Base-by-base conservation (phyloP, 2,329 filamentous ascomycete species). In the Aspergillus novoparasiticus region DNA sequence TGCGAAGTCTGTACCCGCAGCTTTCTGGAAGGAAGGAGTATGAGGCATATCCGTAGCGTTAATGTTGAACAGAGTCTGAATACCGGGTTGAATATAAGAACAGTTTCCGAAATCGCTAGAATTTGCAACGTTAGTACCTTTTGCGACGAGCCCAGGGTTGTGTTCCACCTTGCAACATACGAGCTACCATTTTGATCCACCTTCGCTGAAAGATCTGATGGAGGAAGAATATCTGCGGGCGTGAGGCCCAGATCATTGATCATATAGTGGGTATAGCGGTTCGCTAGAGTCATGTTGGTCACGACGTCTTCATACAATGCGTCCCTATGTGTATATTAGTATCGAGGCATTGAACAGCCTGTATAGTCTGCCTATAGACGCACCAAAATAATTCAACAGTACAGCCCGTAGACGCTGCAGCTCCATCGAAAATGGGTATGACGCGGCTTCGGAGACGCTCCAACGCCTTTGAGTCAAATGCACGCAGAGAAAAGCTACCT, bases 321-420 rank as follows among this genome's bases (percentile, higher is more conserved):
- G 9, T 54, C 50, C 50, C 50, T 54, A 12, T 6, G 3, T 2
- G 14, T 5, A 9, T 30, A 30, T 50, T 50, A 50, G 46, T 12
- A 16, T 8, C 2, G 14, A 14, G 12, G 16, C 3, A 46, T 26
- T 23, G 8, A 5, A 14, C 3, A 28, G 21, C 4, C 23, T 48
- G 45, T 26, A 28, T 16, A 16, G 14, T 3, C 23, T 12, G 45
- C 12, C 12, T 26, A 16, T 28, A 3, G 2, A 45, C 43, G 43
- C 9, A 53, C 50, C 50, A 53, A 53, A 53, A 53, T 53, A 53
- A 34, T 21, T 53, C 50, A 2, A 53, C 50, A 34, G 50, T 53
- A 34, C 50, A 30, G 16, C 50, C 50, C 1, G 28, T 32, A 34
- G 50, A 19, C 30, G 50, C 50, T 12, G 50, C 50, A n/a, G 50